A percentile compares a stretch with the other conserved stretches of the same genome.
phyloP scores from a whole-genome alignment of 805 yeast genomes.

The Sungouiella blattae region DNA sequence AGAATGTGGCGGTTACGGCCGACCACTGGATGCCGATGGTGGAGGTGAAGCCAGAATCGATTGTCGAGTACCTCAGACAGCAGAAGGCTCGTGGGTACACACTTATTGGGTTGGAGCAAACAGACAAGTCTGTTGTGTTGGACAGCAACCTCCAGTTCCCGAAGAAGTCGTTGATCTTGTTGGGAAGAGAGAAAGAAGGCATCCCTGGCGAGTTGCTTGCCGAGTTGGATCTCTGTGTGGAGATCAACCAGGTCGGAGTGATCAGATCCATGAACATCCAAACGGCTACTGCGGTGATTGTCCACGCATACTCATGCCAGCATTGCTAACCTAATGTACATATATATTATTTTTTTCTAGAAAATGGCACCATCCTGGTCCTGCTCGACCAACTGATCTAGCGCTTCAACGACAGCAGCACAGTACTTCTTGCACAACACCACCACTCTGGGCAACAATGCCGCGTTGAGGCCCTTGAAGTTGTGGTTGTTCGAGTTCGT shows the following conservation, averaged over 20 bases:
- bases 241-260: conserved; percentile 88
- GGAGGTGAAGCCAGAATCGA: conserved; percentile 61
- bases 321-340: conserved; percentile 40
- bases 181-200: conserved; percentile 90
- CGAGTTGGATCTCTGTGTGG: conserved; percentile 82
- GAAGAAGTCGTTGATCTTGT: conserved; percentile 65
- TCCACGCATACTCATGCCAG: conserved; percentile 80
- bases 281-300: conserved; percentile 93
- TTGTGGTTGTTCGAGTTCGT: conserved; percentile 41
- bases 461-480: conserved; percentile 54
- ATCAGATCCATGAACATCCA: conserved; percentile 95
- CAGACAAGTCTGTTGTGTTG: conserved; percentile 79
- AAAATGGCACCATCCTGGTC: conserved; percentile 27
- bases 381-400: conserved; percentile 45
- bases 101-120: conserved; percentile 86
- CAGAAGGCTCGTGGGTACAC: conserved; percentile 79
- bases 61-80: conserved; percentile 52
- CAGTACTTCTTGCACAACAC: conserved; percentile 59
- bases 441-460: conserved; percentile 50
- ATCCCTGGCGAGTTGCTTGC: conserved; percentile 81
- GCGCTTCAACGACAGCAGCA: conserved; percentile 55
- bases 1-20: conserved; percentile 88
- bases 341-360: too few relatives aligned
- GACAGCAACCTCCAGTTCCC: conserved; percentile 69
- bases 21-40: conserved; percentile 93